phyloP scores from a whole-genome alignment of 768 basidiomycete species.

The Hydnum rufescens region DNA sequence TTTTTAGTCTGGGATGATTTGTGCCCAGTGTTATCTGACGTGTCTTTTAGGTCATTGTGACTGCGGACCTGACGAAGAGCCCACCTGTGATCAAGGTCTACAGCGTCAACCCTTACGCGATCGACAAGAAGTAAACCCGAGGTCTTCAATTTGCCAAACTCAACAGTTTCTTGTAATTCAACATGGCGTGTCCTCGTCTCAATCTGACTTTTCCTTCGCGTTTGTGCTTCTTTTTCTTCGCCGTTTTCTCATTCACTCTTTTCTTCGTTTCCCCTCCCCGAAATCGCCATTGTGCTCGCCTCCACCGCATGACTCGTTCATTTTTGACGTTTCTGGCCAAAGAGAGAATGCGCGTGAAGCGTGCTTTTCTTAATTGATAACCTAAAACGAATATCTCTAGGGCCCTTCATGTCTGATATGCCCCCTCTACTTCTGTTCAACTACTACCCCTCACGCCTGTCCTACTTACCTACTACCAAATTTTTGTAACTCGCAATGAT shows the following conservation, averaged over 20 bases:
- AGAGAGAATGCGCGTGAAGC: too few relatives aligned
- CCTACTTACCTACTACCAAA: too few relatives aligned
- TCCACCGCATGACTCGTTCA: too few relatives aligned
- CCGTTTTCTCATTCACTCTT: neutral
- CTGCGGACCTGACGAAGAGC: slow-evolving; percentile 86
- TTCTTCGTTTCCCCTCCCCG: too few relatives aligned
- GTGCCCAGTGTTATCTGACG: slow-evolving; percentile 1
- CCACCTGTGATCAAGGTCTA: slow-evolving; percentile 96
- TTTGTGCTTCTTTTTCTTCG: neutral
- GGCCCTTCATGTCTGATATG: too few relatives aligned
- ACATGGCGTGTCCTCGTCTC: neutral
- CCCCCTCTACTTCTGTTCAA: too few relatives aligned
- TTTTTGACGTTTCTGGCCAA: too few relatives aligned
- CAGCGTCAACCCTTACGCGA: slow-evolving; percentile 81
- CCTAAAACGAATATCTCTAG: too few relatives aligned
- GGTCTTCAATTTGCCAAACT: neutral
- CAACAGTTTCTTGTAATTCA: neutral
- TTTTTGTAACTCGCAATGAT: too few relatives aligned
- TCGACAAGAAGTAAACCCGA: slow-evolving; percentile 20
- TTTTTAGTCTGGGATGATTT: slow-evolving; percentile 10
- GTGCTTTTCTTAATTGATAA: too few relatives aligned
- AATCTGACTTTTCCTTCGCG: neutral
- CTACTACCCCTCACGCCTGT: too few relatives aligned
- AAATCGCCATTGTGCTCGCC: too few relatives aligned
- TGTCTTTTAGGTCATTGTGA: slow-evolving; percentile 64